phyloP scores from a whole-genome alignment of 441 rosid species.

The Gossypium armourianum region DNA sequence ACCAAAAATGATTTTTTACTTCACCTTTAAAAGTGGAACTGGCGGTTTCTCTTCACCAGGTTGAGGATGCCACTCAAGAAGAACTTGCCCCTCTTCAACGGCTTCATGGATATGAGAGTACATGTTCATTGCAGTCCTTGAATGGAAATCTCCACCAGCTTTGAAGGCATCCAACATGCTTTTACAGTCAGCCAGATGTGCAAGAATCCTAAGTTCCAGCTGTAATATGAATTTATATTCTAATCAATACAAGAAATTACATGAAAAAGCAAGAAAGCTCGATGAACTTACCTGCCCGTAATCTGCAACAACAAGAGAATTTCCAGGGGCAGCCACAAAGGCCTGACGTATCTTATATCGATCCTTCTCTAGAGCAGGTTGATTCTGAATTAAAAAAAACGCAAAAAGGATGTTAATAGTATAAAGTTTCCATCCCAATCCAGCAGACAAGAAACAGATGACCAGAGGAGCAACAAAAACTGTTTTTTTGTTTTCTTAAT shows the following conservation, averaged over 20 bases:
- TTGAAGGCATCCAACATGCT: constrained; percentile 92
- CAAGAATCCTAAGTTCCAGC: constrained; percentile 96
- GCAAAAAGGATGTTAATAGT: constrained; percentile 8
- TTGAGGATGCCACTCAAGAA: constrained; percentile 90
- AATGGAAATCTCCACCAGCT: constrained; percentile 97
- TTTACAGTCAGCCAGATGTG: constrained; percentile 82
- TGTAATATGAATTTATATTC: constrained; percentile 32
- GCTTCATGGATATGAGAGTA: constrained; percentile 79
- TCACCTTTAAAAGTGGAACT: constrained; percentile 82
- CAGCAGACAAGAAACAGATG: not conserved
- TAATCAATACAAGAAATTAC: constrained; percentile 25
- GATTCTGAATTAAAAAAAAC: constrained; percentile 45
- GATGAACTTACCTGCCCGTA: constrained; percentile 72
- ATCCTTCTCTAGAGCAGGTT: constrained; percentile 96
- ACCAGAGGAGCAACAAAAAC: not conserved
- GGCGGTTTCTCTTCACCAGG: constrained; percentile 91
- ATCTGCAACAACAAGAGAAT: constrained; percentile 89
- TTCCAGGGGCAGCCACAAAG: constrained; percentile 82
- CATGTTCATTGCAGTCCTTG: constrained; percentile 98
- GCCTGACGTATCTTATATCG: constrained; percentile 94
- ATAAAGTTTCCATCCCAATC: not conserved
- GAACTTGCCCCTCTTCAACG: constrained; percentile 53
- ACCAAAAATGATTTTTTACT: not conserved
- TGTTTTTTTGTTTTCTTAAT: not conserved
- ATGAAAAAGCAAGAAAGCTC: constrained; percentile 11